Percentiles rank a stretch among this genome's conserved stretches.
Conservation (phyloP, 2,329 filamentous ascomycete species). For the Cordyceps pruinosa region DNA sequence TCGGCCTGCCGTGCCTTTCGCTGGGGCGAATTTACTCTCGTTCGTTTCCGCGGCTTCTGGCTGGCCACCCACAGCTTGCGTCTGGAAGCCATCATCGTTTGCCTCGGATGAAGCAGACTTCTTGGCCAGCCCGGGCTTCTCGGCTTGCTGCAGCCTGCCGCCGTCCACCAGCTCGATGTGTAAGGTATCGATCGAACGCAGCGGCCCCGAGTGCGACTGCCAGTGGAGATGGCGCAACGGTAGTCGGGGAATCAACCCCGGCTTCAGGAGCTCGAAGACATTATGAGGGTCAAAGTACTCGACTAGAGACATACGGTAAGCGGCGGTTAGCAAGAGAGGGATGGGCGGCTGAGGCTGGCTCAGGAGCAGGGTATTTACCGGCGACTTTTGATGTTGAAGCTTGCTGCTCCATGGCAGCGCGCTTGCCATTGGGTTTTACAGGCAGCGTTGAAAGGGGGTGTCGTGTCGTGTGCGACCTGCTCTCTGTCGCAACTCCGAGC, state of each 20-base stretch:
- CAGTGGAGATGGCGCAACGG: constrained; percentile 91
- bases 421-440: constrained; percentile 8
- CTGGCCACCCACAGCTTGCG: constrained; percentile 42
- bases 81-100: constrained; percentile 55
- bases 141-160: constrained; percentile 34
- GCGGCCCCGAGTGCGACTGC: constrained; percentile 86
- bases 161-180: constrained; percentile 79
- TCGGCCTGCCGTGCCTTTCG: constrained; percentile 38
- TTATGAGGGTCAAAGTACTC: constrained; percentile 94
- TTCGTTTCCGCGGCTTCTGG: constrained; percentile 31
- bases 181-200: constrained; percentile 88
- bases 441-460: neutral
- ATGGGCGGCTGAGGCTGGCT: neutral
- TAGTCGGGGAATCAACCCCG: constrained; percentile 69
- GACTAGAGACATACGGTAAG: constrained; percentile 46
- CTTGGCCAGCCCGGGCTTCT: constrained; percentile 26
- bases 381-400: constrained; percentile 72
- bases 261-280: constrained; percentile 74
- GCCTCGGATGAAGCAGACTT: constrained; percentile 28
- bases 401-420: constrained; percentile 53
- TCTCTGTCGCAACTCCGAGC: constrained; percentile 1
- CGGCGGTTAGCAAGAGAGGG: neutral
- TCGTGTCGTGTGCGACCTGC: neutral
- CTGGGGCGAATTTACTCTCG: constrained; percentile 28
- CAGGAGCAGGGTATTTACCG: constrained; percentile 39